Conservation (phyloP, 75 land plant genomes). For the Pseudotsuga menziesii region DNA sequence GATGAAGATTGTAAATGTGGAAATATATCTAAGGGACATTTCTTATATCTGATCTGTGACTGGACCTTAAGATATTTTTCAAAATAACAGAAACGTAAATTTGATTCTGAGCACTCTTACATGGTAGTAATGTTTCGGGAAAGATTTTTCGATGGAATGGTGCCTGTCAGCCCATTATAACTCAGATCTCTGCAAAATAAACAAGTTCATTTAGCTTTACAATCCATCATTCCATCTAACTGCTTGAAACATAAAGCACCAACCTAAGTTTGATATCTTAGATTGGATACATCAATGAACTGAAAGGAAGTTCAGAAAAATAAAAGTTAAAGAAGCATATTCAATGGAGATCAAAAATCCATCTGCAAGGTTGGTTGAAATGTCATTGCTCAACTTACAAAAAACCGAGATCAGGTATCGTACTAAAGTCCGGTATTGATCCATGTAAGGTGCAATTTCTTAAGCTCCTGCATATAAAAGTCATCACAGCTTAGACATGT, state of each 20-base stretch:
- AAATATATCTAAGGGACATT: background rate
- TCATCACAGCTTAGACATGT: constrained; percentile 6
- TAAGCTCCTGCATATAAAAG: constrained; percentile 52
- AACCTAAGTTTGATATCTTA: background rate
- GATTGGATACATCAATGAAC: background rate
- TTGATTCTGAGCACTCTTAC: constrained; percentile 25
- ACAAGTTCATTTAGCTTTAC: background rate
- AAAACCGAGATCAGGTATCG: constrained; percentile 35
- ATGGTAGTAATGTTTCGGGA: constrained; percentile 53
- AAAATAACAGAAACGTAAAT: background rate
- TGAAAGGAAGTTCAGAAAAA: background rate
- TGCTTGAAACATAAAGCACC: background rate
- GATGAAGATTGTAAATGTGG: background rate
- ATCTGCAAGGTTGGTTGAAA: background rate
- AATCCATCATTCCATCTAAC: background rate
- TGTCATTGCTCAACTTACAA: constrained; percentile 39
- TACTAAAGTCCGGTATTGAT: constrained; percentile 51
- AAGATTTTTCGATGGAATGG: constrained; percentile 40
- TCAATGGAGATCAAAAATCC: background rate
- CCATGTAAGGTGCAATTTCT: constrained; percentile 75
- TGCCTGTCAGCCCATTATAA: constrained; percentile 48
- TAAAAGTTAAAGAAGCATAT: background rate
- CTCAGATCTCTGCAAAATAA: constrained; percentile 52
- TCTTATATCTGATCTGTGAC: background rate
- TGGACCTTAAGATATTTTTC: background rate